These are phyloP conservation scores for Amanita jacksonii DNA, from an alignment of 768 basidiomycete species.

Conservation along the genomic window DNA sequence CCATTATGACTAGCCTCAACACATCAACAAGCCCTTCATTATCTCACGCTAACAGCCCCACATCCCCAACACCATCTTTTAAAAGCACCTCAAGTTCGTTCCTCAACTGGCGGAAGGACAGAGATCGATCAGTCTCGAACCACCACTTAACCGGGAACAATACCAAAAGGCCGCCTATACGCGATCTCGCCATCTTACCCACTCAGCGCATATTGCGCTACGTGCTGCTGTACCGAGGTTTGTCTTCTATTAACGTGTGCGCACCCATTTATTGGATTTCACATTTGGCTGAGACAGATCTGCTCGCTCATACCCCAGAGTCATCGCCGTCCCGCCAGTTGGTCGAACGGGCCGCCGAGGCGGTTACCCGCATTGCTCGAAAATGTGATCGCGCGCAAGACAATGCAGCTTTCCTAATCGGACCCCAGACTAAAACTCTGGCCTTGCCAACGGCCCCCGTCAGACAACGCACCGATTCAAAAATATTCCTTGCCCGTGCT, in stretches of 20 bases:
- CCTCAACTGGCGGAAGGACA: constrained; percentile 10
- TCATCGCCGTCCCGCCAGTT: constrained; percentile 43
- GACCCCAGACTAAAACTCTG: neutral
- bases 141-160: neutral
- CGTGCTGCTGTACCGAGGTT: constrained; percentile 52
- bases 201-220: constrained; percentile 62
- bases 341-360: constrained; percentile 49
- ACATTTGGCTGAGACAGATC: constrained; percentile 28
- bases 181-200: constrained; percentile 59
- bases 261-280: no score
- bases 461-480: neutral
- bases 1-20: constrained; percentile 10
- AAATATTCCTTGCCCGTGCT: constrained; percentile 1
- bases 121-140: constrained; percentile 4
- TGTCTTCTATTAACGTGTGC: no score
- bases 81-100: constrained; percentile 8
- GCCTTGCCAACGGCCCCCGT: neutral
- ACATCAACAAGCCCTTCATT: neutral
- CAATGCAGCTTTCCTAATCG: constrained; percentile 27
- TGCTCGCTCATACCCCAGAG: constrained; percentile 44
- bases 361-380: constrained; percentile 46
- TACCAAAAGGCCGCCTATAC: constrained; percentile 22
- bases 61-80: constrained; percentile 6
- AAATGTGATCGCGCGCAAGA: constrained; percentile 54
- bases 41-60: neutral